These are phyloP conservation scores for Termitomyces heimii DNA, from an alignment of 768 basidiomycete genomes.

Conservation along the genomic window DNA sequence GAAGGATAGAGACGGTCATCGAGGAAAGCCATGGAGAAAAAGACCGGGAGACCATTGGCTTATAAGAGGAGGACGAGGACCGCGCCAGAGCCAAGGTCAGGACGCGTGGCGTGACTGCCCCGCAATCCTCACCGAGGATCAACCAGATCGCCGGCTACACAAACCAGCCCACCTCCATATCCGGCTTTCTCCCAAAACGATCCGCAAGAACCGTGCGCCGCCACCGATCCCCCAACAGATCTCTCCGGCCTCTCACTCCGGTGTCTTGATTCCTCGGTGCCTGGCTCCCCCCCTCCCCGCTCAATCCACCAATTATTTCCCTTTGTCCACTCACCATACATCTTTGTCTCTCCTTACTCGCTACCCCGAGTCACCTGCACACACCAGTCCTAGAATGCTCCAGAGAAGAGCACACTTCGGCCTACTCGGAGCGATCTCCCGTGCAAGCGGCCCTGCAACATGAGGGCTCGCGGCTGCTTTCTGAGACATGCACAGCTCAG, in stretches of 20 bases:
- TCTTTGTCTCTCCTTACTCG: neutral
- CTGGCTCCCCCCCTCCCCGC: neutral
- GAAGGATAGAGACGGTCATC: neutral
- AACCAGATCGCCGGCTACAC: conserved; percentile 26
- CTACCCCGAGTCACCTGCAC: neutral
- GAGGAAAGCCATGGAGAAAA: neutral
- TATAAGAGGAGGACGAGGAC: neutral
- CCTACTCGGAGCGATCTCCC: neutral
- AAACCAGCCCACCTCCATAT: conserved; percentile 4
- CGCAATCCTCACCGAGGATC: conserved; percentile 26
- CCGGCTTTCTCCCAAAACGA: conserved; percentile 11
- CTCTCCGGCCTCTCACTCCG: conserved; percentile 1
- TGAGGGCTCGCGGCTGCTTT: neutral
- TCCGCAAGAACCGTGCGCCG: conserved; percentile 18
- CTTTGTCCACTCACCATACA: no score
- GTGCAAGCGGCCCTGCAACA: neutral
- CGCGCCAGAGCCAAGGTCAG: neutral
- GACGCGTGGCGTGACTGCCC: neutral
- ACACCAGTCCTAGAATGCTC: neutral
- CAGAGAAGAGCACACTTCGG: neutral
- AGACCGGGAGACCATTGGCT: conserved; percentile 1
- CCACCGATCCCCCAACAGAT: neutral
- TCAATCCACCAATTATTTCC: no score
- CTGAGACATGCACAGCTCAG: neutral
- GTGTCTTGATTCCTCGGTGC: conserved; percentile 3